Evolutionary conservation across 2,329 filamentous ascomycete genomes (phyloP).

Genomic region (Didymella lethalis): DNA sequence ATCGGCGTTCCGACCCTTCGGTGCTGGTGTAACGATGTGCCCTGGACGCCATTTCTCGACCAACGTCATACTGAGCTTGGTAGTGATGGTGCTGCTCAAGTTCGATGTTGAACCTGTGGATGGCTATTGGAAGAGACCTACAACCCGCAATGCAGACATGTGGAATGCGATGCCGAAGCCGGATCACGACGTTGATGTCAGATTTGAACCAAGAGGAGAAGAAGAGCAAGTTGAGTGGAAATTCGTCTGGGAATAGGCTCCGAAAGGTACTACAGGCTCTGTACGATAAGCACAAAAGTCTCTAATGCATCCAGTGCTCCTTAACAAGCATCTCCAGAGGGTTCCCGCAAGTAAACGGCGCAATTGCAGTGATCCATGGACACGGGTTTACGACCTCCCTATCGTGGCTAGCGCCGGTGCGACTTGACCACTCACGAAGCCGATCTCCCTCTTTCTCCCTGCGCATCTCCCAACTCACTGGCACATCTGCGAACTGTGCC

Average conservation of each 20-base stretch:
- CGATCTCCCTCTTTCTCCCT: constrained; percentile 1
- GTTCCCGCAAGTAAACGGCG: constrained; percentile 1
- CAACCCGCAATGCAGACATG: constrained; percentile 36
- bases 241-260: constrained; percentile 30
- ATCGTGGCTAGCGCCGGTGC: constrained; percentile 2
- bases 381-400: constrained; percentile 1
- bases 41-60: constrained; percentile 52
- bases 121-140: constrained; percentile 35
- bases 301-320: background rate
- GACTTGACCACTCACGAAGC: background rate
- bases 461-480: background rate
- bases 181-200: constrained; percentile 35
- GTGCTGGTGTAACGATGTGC: constrained; percentile 47
- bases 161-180: constrained; percentile 48
- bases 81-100: constrained; percentile 44
- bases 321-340: background rate
- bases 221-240: constrained; percentile 26
- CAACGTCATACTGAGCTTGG: constrained; percentile 45
- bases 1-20: constrained; percentile 46
- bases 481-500: background rate
- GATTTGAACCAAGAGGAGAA: constrained; percentile 16
- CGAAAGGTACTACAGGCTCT: background rate
- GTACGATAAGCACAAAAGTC: background rate
- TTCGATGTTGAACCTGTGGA: constrained; percentile 41
- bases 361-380: background rate